Evolutionary conservation across 257 asterid genomes (phyloP).

Genomic region (Przewalskia tangutica): DNA sequence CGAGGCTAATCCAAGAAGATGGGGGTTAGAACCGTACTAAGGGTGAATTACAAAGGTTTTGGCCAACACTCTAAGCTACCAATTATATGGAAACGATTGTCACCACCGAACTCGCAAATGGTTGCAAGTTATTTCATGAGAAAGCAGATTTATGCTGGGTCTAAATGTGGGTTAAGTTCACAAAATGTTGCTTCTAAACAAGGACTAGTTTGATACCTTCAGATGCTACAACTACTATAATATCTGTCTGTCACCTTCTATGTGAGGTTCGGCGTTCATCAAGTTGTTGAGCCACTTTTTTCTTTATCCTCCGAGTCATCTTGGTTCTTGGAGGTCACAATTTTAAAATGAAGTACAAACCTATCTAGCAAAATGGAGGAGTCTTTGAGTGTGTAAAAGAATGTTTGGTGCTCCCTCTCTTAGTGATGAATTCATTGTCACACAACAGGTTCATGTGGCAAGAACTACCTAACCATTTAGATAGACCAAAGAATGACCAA

Average conservation of each 20-base stretch:
- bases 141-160: neutral
- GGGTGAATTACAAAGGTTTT: neutral
- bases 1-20: too few relatives aligned
- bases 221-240: neutral
- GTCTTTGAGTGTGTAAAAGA: neutral
- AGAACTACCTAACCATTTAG: neutral
- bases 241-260: neutral
- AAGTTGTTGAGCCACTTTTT: neutral
- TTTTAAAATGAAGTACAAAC: neutral
- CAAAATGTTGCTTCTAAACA: neutral
- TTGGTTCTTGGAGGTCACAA: neutral
- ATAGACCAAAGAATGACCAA: neutral
- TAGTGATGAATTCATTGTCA: neutral
- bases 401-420: neutral
- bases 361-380: neutral
- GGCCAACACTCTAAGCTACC: neutral
- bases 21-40: too few relatives aligned
- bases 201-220: neutral
- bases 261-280: neutral
- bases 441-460: neutral
- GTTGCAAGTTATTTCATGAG: neutral
- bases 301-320: neutral
- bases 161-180: neutral
- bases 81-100: neutral
- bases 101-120: neutral